Base-by-base conservation (phyloP, 768 basidiomycete species). In the Mycena crocata region DNA sequence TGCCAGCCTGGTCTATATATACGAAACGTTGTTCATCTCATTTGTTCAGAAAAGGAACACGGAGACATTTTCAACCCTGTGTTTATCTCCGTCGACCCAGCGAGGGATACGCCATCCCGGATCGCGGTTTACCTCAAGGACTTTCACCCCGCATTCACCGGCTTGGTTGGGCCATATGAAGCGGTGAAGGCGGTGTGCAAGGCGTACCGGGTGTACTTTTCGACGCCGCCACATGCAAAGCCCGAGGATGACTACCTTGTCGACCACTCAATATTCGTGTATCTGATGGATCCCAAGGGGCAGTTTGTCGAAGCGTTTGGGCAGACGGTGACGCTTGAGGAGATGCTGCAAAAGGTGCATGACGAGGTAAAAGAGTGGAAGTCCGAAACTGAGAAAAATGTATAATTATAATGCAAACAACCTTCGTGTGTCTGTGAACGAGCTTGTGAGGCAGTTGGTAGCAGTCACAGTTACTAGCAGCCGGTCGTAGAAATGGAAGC, bases 161-260 rank as follows among this genome's bases (percentile, higher is more conserved):
- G 97, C 14, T 86, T 99, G 52, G 92, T 91, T 2, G 98, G 98
- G 21, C 81, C 90, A 8, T 98, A 95, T 74, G 87, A 88, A 21
- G 84, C 88, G 21, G 91, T 91, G 69, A 99, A 99, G 78, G 85
- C 90, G 30, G 88, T 91, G 26, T 99, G 97, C 86, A 97, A 95
- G 78, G 90, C 93, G 30, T 99, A 97, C 78, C 92, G 98, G 42
- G 98, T 99, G 44, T 99, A 99, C 80, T 99, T 99, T 84, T 98
- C 95, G 8, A 98, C 97, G 6, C 94, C 94, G 2, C 94, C 94
- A 13, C 82, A 93, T 72, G 93, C 95, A 2, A 91, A 94, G 72
- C 88, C 92, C 19, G 88, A 86, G 12, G 96, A 95, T 54, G 98
- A 99, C 82, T 99, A 99, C 77, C 89, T 99, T 46, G 98, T 99